Base-by-base conservation (phyloP, 371 early-diverging fungal species). In the Batkoa obscura region DNA sequence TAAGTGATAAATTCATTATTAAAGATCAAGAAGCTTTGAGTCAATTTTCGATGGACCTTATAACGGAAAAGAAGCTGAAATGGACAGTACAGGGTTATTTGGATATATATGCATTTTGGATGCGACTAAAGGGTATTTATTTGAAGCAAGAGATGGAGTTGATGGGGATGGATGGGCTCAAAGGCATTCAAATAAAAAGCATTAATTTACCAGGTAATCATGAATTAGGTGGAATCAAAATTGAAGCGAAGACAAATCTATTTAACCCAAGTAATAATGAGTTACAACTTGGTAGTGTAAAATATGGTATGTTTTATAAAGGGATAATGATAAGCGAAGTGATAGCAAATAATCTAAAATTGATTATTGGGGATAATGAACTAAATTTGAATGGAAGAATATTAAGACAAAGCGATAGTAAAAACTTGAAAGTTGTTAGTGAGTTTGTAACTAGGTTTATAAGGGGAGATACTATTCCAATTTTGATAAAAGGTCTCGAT, bases 361-460 rank as follows among this genome's bases (percentile, higher is more conserved):
- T 53, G 2, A 15, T 37, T 13, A 35, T 39, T 15, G 38, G 38
- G 17, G n/a, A 10, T 2, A 53, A 53, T 30, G n/a, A 30, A 33
- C 5, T 53, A 3, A 23, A 53, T 10, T 30, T 53, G 0, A 38
- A 17, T 36, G 53, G 53, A 6, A 35, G 53, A 37, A 3, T 53
- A 15, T 30, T 37, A 9, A 3, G 9, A 13, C 53, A 53, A 38
- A 31, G 10, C 31, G 30, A 17, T 10, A n/a, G 10, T 53, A n/a
- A 53, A 12, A 41, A 23, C 38, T 38, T 53, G 42, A 15, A 36
- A 31, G 39, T 53, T 9, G 35, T 53, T 13, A 38, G 53, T 41
- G 53, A 41, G 10, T 53, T 53, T 34, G 36, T 41, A 17, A 53
- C 38, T 39, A 53, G 39, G 53, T 53, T 32, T 15, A 3, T 53